phyloP scores from a whole-genome alignment of 2,329 filamentous ascomycete genomes.

The Epichloe glyceriae region DNA sequence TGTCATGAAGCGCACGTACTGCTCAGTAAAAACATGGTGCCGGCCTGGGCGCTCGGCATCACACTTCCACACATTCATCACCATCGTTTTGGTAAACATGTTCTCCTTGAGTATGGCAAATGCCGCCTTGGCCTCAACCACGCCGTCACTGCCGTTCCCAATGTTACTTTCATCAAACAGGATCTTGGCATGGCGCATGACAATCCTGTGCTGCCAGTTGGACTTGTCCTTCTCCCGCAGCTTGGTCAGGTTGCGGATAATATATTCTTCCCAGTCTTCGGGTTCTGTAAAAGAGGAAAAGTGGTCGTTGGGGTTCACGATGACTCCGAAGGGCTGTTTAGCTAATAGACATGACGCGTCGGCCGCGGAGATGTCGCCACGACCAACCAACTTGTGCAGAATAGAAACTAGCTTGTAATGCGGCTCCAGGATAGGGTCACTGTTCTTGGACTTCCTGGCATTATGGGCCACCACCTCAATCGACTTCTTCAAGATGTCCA shows the following conservation, averaged over 20 bases:
- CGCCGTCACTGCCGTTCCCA: conserved; percentile 28
- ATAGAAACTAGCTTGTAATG: conserved; percentile 84
- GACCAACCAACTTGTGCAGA: conserved; percentile 64
- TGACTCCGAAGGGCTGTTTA: conserved; percentile 38
- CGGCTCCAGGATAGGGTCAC: conserved; percentile 75
- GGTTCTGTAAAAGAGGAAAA: conserved; percentile 23
- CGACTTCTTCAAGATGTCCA: conserved; percentile 38
- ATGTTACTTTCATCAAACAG: conserved; percentile 33
- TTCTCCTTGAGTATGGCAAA: conserved; percentile 60
- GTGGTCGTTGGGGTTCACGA: conserved; percentile 19
- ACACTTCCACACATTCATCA: conserved; percentile 89
- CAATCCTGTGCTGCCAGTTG: conserved; percentile 91
- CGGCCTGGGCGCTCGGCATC: conserved; percentile 72
- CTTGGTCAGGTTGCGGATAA: conserved; percentile 37
- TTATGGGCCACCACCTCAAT: conserved; percentile 37
- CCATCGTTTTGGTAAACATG: conserved; percentile 88
- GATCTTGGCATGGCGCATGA: conserved; percentile 54
- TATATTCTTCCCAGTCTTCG: conserved; percentile 48
- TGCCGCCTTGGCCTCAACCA: conserved; percentile 62
- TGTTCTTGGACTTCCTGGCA: conserved; percentile 42
- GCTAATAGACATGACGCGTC: conserved; percentile 40
- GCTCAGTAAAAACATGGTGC: conserved; percentile 83
- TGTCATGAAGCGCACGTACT: conserved; percentile 75
- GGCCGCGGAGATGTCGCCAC: conserved; percentile 32
- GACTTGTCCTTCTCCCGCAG: conserved; percentile 68